A percentile compares a stretch with the other conserved stretches of the same genome.
phyloP scores from a whole-genome alignment of 139 green algal species.

The Asterochloris sp. region DNA sequence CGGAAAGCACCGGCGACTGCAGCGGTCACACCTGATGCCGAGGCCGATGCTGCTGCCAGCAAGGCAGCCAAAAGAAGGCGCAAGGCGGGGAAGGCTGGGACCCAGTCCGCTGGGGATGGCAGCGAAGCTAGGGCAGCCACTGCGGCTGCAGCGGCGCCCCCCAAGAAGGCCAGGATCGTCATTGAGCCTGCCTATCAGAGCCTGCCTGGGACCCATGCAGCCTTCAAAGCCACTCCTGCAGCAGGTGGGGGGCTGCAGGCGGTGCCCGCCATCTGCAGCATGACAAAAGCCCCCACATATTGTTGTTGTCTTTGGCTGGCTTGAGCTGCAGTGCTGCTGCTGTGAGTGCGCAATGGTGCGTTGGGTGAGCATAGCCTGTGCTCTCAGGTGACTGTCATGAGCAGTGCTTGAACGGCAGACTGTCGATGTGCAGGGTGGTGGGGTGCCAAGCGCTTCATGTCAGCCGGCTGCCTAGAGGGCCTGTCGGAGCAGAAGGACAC shows the following conservation, averaged over 20 bases:
- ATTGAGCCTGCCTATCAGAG: constrained; percentile 15
- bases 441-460: constrained; percentile 64
- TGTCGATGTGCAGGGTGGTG: constrained; percentile 57
- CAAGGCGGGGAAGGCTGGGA: too few relatives aligned
- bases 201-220: background rate
- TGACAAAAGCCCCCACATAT: too few relatives aligned
- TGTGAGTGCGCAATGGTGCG: too few relatives aligned
- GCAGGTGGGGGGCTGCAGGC: background rate
- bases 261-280: background rate
- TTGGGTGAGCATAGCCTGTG: too few relatives aligned
- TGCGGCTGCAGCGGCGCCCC: background rate
- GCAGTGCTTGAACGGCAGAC: background rate
- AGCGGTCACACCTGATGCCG: too few relatives aligned
- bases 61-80: too few relatives aligned
- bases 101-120: too few relatives aligned
- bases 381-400: background rate
- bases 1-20: too few relatives aligned
- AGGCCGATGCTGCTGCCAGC: too few relatives aligned
- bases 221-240: background rate
- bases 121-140: background rate
- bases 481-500: constrained; percentile 38
- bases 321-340: too few relatives aligned
- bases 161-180: constrained; percentile 7
- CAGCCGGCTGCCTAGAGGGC: constrained; percentile 54
- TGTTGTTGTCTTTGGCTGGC: too few relatives aligned